Evolutionary conservation across 805 yeast genomes (phyloP).

Genomic region (Ogataea polymorpha): DNA sequence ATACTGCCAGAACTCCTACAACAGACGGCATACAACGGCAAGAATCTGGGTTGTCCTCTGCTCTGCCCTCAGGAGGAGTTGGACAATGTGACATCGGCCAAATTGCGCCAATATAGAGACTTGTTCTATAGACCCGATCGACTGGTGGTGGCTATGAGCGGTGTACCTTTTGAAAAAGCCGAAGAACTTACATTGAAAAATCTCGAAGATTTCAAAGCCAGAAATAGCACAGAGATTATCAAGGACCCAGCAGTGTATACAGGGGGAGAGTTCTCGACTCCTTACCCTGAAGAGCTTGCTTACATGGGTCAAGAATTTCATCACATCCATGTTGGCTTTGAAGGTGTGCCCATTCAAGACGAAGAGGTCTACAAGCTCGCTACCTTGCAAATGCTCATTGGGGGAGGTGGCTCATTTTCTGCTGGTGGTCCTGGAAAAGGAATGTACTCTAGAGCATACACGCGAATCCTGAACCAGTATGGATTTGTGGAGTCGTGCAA

Average conservation of each 20-base stretch:
- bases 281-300: slow-evolving; percentile 55
- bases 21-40: slow-evolving; percentile 67
- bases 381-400: slow-evolving; percentile 81
- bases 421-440: slow-evolving; percentile 99
- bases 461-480: slow-evolving; percentile 85
- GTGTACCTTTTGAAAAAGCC: slow-evolving; percentile 72
- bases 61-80: slow-evolving; percentile 74
- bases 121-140: slow-evolving; percentile 74
- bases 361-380: slow-evolving; percentile 91
- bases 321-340: slow-evolving; percentile 83
- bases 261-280: slow-evolving; percentile 56
- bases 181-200: slow-evolving; percentile 56
- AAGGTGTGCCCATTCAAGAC: slow-evolving; percentile 78
- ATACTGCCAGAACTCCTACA: slow-evolving; percentile 89
- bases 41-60: slow-evolving; percentile 83
- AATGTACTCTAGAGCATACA: slow-evolving; percentile 92
- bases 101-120: slow-evolving; percentile 56
- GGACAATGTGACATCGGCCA: slow-evolving; percentile 47
- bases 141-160: slow-evolving; percentile 82
- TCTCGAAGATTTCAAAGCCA: slow-evolving; percentile 57
- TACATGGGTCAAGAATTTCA: slow-evolving; percentile 69
- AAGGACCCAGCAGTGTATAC: slow-evolving; percentile 48
- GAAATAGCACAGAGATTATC: slow-evolving; percentile 23
- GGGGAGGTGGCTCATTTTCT: slow-evolving; percentile 96
- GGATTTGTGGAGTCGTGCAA: slow-evolving; percentile 88